Percentiles rank a stretch among this genome's conserved stretches.
phyloP scores from a whole-genome alignment of 768 basidiomycete species.

The Tephrocybe sp. region DNA sequence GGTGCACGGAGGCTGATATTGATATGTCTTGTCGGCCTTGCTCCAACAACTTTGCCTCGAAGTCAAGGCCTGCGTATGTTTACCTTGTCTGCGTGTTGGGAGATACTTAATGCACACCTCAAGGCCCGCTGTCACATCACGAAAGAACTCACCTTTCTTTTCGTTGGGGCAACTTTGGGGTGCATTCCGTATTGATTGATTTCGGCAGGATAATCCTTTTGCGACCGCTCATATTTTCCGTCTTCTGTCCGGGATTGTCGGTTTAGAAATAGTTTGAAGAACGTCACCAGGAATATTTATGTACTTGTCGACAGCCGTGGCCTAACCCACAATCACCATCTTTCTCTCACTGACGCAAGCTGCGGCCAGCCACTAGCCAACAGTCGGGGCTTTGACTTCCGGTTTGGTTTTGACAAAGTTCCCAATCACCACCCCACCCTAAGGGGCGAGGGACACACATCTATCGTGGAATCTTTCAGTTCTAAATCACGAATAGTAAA shows the following conservation, averaged over 20 bases:
- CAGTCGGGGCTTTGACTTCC: no score
- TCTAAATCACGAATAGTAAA: no score
- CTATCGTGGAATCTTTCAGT: no score
- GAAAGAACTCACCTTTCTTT: background rate
- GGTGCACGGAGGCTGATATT: background rate
- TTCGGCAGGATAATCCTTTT: constrained; percentile 2
- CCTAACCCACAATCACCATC: no score
- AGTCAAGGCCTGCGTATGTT: background rate
- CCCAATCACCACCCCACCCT: no score
- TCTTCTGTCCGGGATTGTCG: constrained; percentile 8
- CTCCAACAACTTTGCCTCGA: background rate
- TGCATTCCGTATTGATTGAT: constrained; percentile 3
- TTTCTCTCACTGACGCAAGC: no score
- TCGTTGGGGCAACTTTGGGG: no score
- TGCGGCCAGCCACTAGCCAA: no score
- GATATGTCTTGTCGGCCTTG: background rate
- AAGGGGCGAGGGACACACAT: no score
- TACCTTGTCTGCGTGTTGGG: background rate
- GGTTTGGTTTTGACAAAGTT: no score
- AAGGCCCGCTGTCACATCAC: background rate
- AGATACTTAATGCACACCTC: background rate
- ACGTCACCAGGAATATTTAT: background rate
- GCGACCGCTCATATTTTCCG: background rate
- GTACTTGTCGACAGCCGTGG: no score
- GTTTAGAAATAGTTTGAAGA: background rate